phyloP scores from a whole-genome alignment of 2,329 filamentous ascomycete species.

The Alternaria ethzedia region DNA sequence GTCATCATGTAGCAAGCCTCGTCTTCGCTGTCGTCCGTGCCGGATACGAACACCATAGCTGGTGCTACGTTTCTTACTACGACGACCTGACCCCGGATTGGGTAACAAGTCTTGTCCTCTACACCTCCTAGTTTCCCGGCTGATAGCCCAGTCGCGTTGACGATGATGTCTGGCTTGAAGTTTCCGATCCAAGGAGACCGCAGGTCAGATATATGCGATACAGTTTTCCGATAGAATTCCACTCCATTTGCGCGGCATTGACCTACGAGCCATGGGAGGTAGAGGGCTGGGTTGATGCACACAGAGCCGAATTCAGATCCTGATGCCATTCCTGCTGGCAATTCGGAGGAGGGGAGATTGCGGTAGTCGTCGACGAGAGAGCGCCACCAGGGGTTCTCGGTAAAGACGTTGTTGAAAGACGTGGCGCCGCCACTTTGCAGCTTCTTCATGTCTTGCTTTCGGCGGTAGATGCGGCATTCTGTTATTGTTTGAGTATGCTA shows the following conservation, averaged over 20 bases:
- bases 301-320: slow-evolving; percentile 79
- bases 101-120: slow-evolving; percentile 72
- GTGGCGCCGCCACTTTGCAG: slow-evolving; percentile 63
- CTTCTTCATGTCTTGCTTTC: slow-evolving; percentile 34
- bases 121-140: slow-evolving; percentile 80
- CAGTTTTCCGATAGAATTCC: slow-evolving; percentile 53
- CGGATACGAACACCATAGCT: slow-evolving; percentile 71
- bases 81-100: slow-evolving; percentile 81
- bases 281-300: slow-evolving; percentile 87
- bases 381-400: slow-evolving; percentile 68
- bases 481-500: neutral
- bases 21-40: slow-evolving; percentile 73
- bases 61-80: slow-evolving; percentile 78
- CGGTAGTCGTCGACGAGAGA: neutral
- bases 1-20: slow-evolving; percentile 83
- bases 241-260: slow-evolving; percentile 78
- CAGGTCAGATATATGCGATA: slow-evolving; percentile 73
- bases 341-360: slow-evolving; percentile 55
- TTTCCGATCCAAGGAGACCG: slow-evolving; percentile 61
- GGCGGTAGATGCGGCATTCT: neutral
- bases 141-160: slow-evolving; percentile 84
- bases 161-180: slow-evolving; percentile 67
- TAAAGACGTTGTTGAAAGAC: slow-evolving; percentile 4
- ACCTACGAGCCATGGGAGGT: slow-evolving; percentile 82
- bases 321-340: slow-evolving; percentile 70